phyloP scores from a whole-genome alignment of 768 basidiomycete species.

The Agrocybe pediades region DNA sequence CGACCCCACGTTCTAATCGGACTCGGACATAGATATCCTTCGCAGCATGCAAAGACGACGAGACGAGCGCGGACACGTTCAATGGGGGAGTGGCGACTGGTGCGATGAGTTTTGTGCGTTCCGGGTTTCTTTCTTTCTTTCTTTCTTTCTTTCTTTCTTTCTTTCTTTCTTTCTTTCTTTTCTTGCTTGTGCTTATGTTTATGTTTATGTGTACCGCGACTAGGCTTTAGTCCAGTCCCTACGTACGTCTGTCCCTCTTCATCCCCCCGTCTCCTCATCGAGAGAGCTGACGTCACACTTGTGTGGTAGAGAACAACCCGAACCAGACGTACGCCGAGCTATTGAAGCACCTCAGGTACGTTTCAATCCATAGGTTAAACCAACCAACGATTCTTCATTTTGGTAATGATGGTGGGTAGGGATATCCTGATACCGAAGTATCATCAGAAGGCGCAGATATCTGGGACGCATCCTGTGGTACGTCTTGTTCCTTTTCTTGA shows the following conservation, averaged over 20 bases:
- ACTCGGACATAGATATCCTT: conserved; percentile 55
- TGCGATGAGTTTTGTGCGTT: conserved; percentile 78
- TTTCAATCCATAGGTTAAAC: not conserved
- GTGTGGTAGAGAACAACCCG: conserved; percentile 43
- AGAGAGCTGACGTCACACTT: too few relatives aligned
- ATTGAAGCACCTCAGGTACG: conserved; percentile 32
- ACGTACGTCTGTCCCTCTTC: not conserved
- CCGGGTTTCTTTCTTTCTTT: not conserved
- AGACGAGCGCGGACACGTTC: conserved; percentile 74
- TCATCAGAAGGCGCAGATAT: conserved; percentile 28
- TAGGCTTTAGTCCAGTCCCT: not conserved
- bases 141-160: not conserved
- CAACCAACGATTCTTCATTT: not conserved
- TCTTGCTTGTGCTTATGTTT: not conserved
- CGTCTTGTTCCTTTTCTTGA: too few relatives aligned
- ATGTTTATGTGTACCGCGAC: too few relatives aligned
- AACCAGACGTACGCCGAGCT: conserved; percentile 68
- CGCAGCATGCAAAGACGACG: conserved; percentile 70
- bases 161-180: not conserved
- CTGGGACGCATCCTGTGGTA: conserved; percentile 27
- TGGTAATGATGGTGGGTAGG: conserved; percentile 1
- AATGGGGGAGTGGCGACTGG: conserved; percentile 67
- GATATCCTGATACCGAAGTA: conserved; percentile 24
- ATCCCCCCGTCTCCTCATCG: too few relatives aligned
- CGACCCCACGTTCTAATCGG: not conserved